A percentile compares a stretch with the other conserved stretches of the same genome.
Evolutionary conservation across 768 basidiomycete genomes (phyloP).

Genomic region (Suillus americanus): DNA sequence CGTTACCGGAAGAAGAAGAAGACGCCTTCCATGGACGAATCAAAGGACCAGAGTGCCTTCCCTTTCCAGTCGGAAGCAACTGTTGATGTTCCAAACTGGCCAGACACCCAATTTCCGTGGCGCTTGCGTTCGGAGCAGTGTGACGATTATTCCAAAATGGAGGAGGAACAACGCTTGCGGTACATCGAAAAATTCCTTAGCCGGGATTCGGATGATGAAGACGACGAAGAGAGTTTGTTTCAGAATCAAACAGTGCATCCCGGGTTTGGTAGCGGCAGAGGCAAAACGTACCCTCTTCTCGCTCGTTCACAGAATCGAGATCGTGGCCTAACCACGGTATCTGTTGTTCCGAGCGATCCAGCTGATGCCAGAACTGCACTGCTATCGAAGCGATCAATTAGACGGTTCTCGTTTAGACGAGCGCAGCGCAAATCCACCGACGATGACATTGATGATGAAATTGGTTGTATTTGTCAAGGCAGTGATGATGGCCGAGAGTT

Average conservation of each 20-base stretch:
- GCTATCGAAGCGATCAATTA: conserved; percentile 68
- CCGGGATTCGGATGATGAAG: conserved; percentile 62
- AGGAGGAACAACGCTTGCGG: conserved; percentile 59
- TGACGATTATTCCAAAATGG: conserved; percentile 47
- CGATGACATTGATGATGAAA: conserved; percentile 45
- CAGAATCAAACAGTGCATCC: neutral
- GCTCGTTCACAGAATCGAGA: conserved; percentile 36
- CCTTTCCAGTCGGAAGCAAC: conserved; percentile 28
- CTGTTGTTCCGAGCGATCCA: conserved; percentile 61
- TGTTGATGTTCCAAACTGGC: conserved; percentile 68
- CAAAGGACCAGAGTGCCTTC: conserved; percentile 15
- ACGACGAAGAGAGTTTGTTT: conserved; percentile 25
- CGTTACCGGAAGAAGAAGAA: conserved; percentile 52
- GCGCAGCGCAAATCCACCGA: conserved; percentile 40
- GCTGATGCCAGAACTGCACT: conserved; percentile 76
- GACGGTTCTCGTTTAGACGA: conserved; percentile 54
- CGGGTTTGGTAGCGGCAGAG: conserved; percentile 38
- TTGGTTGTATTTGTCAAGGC: conserved; percentile 66
- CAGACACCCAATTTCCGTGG: conserved; percentile 80
- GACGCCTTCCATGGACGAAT: conserved; percentile 27
- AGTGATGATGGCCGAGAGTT: conserved; percentile 70
- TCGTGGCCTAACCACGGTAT: conserved; percentile 14
- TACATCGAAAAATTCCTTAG: conserved; percentile 74
- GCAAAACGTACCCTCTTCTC: conserved; percentile 60
- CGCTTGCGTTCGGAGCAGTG: conserved; percentile 57